phyloP scores from a whole-genome alignment of 2,329 filamentous ascomycete genomes.

The Hypoxylon sp. region DNA sequence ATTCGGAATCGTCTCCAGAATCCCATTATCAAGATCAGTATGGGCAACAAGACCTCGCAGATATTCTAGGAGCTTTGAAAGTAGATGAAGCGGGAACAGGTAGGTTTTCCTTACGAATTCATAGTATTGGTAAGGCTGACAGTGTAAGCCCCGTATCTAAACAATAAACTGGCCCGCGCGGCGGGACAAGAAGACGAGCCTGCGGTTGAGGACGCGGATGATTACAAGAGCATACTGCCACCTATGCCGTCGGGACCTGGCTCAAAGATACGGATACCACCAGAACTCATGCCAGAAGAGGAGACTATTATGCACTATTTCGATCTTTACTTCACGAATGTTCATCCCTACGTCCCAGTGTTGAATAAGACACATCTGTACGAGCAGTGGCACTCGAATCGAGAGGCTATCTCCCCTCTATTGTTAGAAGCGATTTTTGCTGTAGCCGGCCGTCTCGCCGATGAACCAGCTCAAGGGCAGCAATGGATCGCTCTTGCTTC shows the following conservation, averaged over 20 bases:
- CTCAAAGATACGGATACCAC: slow-evolving; percentile 85
- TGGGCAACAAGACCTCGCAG: slow-evolving; percentile 77
- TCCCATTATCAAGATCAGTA: slow-evolving; percentile 73
- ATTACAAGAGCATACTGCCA: slow-evolving; percentile 78
- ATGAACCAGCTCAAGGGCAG: slow-evolving; percentile 84
- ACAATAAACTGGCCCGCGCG: slow-evolving; percentile 62
- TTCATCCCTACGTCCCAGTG: slow-evolving; percentile 93
- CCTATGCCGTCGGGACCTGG: slow-evolving; percentile 76
- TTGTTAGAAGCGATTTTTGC: slow-evolving; percentile 92
- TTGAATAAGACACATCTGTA: slow-evolving; percentile 86
- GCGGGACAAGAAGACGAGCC: slow-evolving; percentile 68
- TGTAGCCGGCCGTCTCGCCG: slow-evolving; percentile 84
- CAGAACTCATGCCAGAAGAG: slow-evolving; percentile 91
- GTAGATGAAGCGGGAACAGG: slow-evolving; percentile 89
- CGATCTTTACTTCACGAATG: slow-evolving; percentile 87
- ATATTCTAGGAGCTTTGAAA: slow-evolving; percentile 86
- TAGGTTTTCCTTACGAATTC: slow-evolving; percentile 58
- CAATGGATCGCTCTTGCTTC: slow-evolving; percentile 94
- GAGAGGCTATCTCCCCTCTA: slow-evolving; percentile 87
- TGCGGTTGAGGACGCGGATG: slow-evolving; percentile 76
- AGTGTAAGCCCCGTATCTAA: slow-evolving; percentile 82
- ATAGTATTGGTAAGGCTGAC: slow-evolving; percentile 30
- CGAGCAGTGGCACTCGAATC: slow-evolving; percentile 87
- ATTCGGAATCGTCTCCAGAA: slow-evolving; percentile 58
- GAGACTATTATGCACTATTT: slow-evolving; percentile 86